Evolutionary conservation across 2,329 filamentous ascomycete genomes (phyloP).

Genomic region (Aureobasidium sp.): DNA sequence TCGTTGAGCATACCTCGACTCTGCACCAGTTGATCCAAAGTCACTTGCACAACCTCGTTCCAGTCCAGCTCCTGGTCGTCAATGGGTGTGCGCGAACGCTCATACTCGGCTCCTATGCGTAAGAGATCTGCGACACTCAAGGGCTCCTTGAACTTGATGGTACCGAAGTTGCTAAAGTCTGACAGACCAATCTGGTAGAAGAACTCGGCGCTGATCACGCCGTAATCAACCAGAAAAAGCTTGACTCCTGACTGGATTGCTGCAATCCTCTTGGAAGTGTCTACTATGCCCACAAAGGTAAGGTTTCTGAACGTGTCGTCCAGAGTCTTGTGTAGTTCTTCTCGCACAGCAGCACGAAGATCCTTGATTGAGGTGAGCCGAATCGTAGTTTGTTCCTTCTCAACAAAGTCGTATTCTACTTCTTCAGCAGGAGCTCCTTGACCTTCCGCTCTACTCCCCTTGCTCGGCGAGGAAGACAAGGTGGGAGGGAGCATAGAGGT

Average conservation of each 20-base stretch:
- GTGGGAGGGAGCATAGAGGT: constrained; percentile 80
- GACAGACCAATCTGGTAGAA: constrained; percentile 94
- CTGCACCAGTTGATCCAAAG: constrained; percentile 61
- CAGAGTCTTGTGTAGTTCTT: constrained; percentile 72
- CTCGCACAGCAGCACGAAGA: constrained; percentile 70
- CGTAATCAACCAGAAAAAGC: constrained; percentile 88
- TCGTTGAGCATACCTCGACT: constrained; percentile 80
- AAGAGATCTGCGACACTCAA: constrained; percentile 64
- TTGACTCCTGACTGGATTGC: constrained; percentile 90
- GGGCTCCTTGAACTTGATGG: constrained; percentile 69
- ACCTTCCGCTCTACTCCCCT: constrained; percentile 19
- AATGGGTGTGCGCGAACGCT: constrained; percentile 35
- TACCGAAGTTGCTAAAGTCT: constrained; percentile 91
- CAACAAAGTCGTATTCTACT: constrained; percentile 61
- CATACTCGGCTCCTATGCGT: constrained; percentile 60
- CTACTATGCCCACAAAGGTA: constrained; percentile 89
- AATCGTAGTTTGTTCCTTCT: constrained; percentile 61
- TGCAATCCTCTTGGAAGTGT: constrained; percentile 76
- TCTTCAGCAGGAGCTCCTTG: constrained; percentile 32
- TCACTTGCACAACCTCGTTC: constrained; percentile 54
- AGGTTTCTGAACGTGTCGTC: constrained; percentile 81
- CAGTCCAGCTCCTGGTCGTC: constrained; percentile 50
- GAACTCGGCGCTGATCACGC: constrained; percentile 72
- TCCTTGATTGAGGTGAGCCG: constrained; percentile 77
- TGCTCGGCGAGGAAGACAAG: constrained; percentile 31